phyloP scores from a whole-genome alignment of 2,329 filamentous ascomycete species.

The Neofusicoccum umdonicola region DNA sequence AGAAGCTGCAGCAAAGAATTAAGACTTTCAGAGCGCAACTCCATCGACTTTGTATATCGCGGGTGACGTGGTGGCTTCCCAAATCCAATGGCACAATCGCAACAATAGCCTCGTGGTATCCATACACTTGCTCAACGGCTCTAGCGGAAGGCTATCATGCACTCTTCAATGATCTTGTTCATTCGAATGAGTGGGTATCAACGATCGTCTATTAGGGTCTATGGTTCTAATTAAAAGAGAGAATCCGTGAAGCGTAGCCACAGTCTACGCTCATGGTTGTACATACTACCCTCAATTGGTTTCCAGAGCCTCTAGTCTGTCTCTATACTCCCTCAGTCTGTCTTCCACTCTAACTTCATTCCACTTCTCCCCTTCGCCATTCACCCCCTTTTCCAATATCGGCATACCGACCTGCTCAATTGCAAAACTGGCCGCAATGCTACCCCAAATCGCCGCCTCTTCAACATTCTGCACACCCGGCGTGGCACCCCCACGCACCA shows the following conservation, averaged over 20 bases:
- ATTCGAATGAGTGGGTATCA: neutral
- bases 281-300: constrained; percentile 28
- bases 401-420: constrained; percentile 94
- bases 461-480: constrained; percentile 48
- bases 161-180: neutral
- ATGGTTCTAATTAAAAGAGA: neutral
- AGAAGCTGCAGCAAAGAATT: constrained; percentile 1
- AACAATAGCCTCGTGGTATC: neutral
- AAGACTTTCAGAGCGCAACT: neutral
- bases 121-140: neutral
- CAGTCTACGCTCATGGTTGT: constrained; percentile 31
- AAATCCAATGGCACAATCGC: neutral
- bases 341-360: constrained; percentile 46
- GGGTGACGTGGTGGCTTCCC: neutral
- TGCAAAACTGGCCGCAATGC: constrained; percentile 82
- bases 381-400: constrained; percentile 38
- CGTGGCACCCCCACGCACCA: constrained; percentile 53
- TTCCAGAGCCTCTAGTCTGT: constrained; percentile 30
- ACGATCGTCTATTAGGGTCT: constrained; percentile 12
- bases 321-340: constrained; percentile 42
- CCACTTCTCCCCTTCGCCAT: constrained; percentile 44
- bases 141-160: neutral
- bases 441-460: constrained; percentile 74
- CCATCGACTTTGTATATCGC: neutral
- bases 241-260: constrained; percentile 22